A percentile compares a stretch with the other conserved stretches of the same genome.
phyloP scores from a whole-genome alignment of 2,329 filamentous ascomycete species.

The Magnaporthiopsis rhizophila region DNA sequence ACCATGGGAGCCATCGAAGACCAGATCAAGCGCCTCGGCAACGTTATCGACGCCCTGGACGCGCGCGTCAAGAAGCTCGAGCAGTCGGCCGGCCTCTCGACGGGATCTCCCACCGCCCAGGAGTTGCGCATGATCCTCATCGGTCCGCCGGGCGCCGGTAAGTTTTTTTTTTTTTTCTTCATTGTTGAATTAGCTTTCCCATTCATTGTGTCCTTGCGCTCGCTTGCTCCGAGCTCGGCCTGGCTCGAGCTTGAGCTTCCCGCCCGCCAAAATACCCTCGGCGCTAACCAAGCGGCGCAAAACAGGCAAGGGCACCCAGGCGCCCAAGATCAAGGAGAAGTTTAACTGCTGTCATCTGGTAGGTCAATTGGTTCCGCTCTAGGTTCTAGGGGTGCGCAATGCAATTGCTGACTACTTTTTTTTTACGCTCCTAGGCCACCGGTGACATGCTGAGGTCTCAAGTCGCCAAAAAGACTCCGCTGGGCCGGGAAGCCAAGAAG shows the following conservation, averaged over 20 bases:
- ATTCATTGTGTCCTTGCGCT: background rate
- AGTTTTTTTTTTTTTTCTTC: slow-evolving; percentile 24
- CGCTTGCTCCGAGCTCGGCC: slow-evolving; percentile 1
- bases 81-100: slow-evolving; percentile 53
- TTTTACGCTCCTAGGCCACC: slow-evolving; percentile 65
- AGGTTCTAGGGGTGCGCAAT: no score
- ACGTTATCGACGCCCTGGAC: slow-evolving; percentile 77
- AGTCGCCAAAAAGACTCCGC: slow-evolving; percentile 91
- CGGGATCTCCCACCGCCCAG: slow-evolving; percentile 41
- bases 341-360: slow-evolving; percentile 97
- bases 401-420: slow-evolving; percentile 8
- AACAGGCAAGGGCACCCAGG: slow-evolving; percentile 95
- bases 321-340: slow-evolving; percentile 95
- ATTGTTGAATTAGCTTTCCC: no score
- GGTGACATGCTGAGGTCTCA: slow-evolving; percentile 99
- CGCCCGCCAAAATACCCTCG: no score
- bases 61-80: slow-evolving; percentile 81
- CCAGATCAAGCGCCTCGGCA: slow-evolving; percentile 76
- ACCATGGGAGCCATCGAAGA: slow-evolving; percentile 86
- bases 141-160: slow-evolving; percentile 94
- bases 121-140: slow-evolving; percentile 95
- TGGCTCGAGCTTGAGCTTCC: background rate
- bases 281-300: slow-evolving; percentile 10
- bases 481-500: slow-evolving; percentile 97
- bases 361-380: slow-evolving; percentile 30